Base-by-base conservation (phyloP, 805 yeast species). In the Yarrowia sp. region DNA sequence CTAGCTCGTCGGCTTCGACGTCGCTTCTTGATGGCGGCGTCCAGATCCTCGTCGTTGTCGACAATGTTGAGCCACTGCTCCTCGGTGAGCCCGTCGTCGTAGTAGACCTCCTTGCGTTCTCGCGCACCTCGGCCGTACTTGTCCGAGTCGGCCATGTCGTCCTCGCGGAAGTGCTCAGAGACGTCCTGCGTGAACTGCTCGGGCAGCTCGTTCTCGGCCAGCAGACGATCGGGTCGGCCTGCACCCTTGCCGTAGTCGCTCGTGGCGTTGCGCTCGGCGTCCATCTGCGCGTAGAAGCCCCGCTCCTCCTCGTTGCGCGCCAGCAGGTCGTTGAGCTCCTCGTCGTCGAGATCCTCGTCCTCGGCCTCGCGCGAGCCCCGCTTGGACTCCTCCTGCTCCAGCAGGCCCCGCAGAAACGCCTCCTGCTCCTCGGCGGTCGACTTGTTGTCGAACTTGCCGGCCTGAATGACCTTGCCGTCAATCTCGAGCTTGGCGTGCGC, bases 381-480 rank as follows among this genome's bases (percentile, higher is more conserved):
- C 67, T 78, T 71, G 65, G 81, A 81, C 67, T 89, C 96, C 68
- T 92, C 97, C 27, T 86, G 87, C 67, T 93, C 98, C 49, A 93
- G 72, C 64, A 93, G 80, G n/a, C 90, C 84, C 68, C 96, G 81
- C 73, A 93, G 80, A 63, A 92, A 82, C 0, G 97, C 97, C 72
- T 93, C 98, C 73, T 94, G 98, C 74, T 93, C 99, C 73, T 93
- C 99, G 1, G 96, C 79, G 0, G 98, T 94, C 1, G 97, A 89
- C 73, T 93, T 93, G 73, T 93, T 93, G 77, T 93, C 99, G 69
- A 93, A 93, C 71, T 94, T 93, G 79, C 99, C 99, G 3, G 99
- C 99, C 74, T 93, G 99, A 71, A 93, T 93, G 65, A 93, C 98
- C 73, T 94, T 94, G 36, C 98, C 98, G 73, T 93, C 99, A 70